Evolutionary conservation across 2,329 filamentous ascomycete genomes (phyloP).

Genomic region (Trichophyton rubrum): DNA sequence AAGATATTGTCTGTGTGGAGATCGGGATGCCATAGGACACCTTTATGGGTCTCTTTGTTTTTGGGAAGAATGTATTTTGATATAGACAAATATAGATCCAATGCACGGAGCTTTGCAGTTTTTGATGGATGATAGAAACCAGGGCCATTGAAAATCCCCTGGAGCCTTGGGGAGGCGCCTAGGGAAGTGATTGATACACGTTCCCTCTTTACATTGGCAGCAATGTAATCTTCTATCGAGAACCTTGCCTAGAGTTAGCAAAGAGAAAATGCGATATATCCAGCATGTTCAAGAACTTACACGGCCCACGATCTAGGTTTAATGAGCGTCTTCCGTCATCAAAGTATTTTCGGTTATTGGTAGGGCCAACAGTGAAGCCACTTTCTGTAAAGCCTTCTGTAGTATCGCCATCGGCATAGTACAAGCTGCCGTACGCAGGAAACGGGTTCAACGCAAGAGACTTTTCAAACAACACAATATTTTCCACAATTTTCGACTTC

Average conservation of each 20-base stretch:
- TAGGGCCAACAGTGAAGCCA: neutral
- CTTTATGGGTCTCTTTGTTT: neutral
- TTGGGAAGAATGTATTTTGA: neutral
- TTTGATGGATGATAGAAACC: neutral
- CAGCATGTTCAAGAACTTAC: neutral
- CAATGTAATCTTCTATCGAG: neutral
- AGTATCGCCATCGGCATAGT: neutral
- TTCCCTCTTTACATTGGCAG: neutral
- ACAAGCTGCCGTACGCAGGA: neutral
- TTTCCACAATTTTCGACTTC: neutral
- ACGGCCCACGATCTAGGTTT: neutral
- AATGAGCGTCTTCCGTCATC: neutral
- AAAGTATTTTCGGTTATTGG: neutral
- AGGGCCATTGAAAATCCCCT: neutral
- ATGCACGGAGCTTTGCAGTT: neutral
- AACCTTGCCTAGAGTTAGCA: neutral
- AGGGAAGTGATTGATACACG: neutral
- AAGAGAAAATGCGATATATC: neutral
- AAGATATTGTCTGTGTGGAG: conserved; percentile 23
- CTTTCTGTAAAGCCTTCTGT: neutral
- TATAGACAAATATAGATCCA: neutral
- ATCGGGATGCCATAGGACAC: neutral
- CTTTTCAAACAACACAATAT: neutral
- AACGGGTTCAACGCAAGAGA: neutral
- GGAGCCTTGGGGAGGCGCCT: neutral